Evolutionary conservation across 805 yeast genomes (phyloP), one percentile per base, ranked within the genome.

Genomic region (Yarrowia sp.): DNA sequence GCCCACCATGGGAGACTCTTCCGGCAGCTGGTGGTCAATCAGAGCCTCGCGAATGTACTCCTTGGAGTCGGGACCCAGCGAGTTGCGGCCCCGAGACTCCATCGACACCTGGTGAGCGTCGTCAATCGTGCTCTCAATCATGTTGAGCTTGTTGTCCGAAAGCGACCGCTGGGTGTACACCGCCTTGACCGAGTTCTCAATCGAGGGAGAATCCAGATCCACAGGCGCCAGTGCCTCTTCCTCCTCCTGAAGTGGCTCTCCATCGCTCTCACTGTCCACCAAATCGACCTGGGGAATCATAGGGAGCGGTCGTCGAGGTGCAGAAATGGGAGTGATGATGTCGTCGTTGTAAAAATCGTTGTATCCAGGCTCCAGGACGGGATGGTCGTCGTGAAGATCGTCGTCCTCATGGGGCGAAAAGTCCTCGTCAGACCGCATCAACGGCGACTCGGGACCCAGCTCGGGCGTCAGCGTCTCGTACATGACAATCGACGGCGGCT

Each of bases 291-390:
- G 51, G 40, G 63, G 63, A 41, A 58, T 41, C 63, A 30, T 28
- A 22, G 63, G 63, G n/a, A 58, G 63, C 11, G 63, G 63, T 24
- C 63, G 63, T 58, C 63, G 21, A 17, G 63, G 63, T 1, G 63
- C 49, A 3, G 51, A 58, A 7, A 58, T 58, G 1, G 63, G 63
- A 4, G 63, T 58, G 51, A 58, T 43, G 51, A 58, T 43, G 32
- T 41, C 63, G 51, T 58, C 63, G 51, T 32, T 41, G 51, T 30
- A 41, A 58, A 58, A 58, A 35, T 36, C 61, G 46, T 36, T 26
- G 61, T 11, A 21, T 1, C 35, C 30, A 30, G 63, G 63, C 51
- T 58, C 63, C 7, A 58, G 41, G 12, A 58, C 63, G 11, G 63
- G 51, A 19, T 58, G 63, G 33, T 58, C 6, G 24, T 30, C 49